Conservation (phyloP, 2,329 filamentous ascomycete species). For the Ophiostoma ips region DNA sequence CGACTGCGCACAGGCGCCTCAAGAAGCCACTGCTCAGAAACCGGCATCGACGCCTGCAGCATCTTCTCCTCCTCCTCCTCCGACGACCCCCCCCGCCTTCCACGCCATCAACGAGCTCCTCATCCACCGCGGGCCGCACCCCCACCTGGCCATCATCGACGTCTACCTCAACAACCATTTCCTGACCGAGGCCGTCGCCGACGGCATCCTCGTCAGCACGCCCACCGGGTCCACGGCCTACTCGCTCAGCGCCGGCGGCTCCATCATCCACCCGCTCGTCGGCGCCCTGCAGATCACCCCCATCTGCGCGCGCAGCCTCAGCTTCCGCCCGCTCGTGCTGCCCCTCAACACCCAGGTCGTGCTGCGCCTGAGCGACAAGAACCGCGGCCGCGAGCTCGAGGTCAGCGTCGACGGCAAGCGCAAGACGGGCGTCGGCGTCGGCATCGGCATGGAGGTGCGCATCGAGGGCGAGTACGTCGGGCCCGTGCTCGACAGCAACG, state of each 20-base stretch:
- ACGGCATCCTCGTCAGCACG: constrained; percentile 87
- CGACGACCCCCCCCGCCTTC: constrained; percentile 28
- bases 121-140: constrained; percentile 77
- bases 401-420: constrained; percentile 68
- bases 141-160: constrained; percentile 83
- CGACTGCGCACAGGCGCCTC: not conserved
- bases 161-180: constrained; percentile 82
- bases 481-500: constrained; percentile 24
- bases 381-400: constrained; percentile 61
- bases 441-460: constrained; percentile 68
- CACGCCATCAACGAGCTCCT: constrained; percentile 90
- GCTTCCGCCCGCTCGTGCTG: constrained; percentile 80
- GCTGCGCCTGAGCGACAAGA: constrained; percentile 67
- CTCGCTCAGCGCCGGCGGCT: constrained; percentile 80
- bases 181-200: constrained; percentile 84
- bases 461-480: constrained; percentile 77
- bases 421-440: constrained; percentile 50
- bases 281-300: constrained; percentile 80
- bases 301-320: constrained; percentile 83
- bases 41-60: not conserved
- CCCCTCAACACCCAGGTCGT: constrained; percentile 76
- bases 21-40: not conserved
- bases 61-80: too few relatives aligned
- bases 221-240: constrained; percentile 94
- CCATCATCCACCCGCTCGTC: constrained; percentile 87